phyloP scores from a whole-genome alignment of 257 asterid genomes.

The Paulownia fortunei region DNA sequence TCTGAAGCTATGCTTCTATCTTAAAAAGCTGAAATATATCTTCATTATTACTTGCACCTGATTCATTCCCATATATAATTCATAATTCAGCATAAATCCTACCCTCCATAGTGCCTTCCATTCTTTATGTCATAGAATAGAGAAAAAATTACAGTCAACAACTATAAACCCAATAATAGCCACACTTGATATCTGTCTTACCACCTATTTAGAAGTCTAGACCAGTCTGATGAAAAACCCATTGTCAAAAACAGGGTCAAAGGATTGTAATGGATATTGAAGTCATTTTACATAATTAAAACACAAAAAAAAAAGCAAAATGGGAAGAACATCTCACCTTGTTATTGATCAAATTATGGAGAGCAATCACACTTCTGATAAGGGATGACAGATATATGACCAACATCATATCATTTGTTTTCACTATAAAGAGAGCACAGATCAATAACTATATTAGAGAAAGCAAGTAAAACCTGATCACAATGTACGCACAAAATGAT shows the following conservation, averaged over 20 bases:
- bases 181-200: neutral
- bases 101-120: neutral
- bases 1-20: neutral
- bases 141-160: neutral
- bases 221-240: neutral
- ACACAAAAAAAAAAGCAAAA: neutral
- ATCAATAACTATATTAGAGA: conserved; percentile 2
- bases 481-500: neutral
- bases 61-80: neutral
- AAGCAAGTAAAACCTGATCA: neutral
- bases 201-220: neutral
- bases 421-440: conserved; percentile 56
- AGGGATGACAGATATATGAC: conserved; percentile 92
- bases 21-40: neutral
- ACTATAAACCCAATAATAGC: neutral
- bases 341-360: conserved; percentile 92
- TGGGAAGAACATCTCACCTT: conserved; percentile 59
- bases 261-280: neutral
- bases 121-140: neutral
- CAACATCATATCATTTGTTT: conserved; percentile 96
- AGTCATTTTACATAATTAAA: neutral
- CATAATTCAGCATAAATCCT: neutral
- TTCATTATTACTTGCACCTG: neutral
- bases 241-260: neutral
- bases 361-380: conserved; percentile 92